phyloP scores from a whole-genome alignment of 768 basidiomycete species.

The Lactarius deliciosus region DNA sequence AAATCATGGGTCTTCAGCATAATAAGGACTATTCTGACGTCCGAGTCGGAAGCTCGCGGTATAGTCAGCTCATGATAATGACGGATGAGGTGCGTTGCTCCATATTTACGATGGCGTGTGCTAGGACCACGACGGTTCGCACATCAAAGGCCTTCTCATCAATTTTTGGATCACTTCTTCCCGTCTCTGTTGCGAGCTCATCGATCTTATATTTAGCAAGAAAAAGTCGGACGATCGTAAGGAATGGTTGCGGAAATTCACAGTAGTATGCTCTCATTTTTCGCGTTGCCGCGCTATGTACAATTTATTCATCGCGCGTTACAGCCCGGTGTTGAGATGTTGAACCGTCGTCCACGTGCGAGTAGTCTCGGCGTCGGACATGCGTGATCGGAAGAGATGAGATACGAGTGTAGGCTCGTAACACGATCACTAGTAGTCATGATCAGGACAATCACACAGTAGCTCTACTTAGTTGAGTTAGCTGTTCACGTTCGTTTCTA shows the following conservation, averaged over 20 bases:
- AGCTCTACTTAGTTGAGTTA: too few relatives aligned
- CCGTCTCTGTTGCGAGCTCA: slow-evolving; percentile 88
- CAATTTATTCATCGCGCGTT: neutral
- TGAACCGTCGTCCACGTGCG: too few relatives aligned
- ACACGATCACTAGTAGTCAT: too few relatives aligned
- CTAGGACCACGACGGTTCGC: slow-evolving; percentile 99
- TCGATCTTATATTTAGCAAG: slow-evolving; percentile 99
- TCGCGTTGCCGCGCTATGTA: neutral
- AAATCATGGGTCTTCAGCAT: slow-evolving; percentile 95
- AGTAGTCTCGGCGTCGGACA: too few relatives aligned
- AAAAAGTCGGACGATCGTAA: slow-evolving; percentile 98
- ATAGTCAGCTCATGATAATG: slow-evolving; percentile 98
- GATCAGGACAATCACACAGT: too few relatives aligned
- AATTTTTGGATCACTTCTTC: slow-evolving; percentile 98
- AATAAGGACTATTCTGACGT: slow-evolving; percentile 77
- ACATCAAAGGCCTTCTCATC: slow-evolving; percentile 99
- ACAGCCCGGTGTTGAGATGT: slow-evolving; percentile 91
- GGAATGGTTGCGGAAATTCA: slow-evolving; percentile 95
- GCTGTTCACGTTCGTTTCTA: too few relatives aligned
- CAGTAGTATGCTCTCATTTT: slow-evolving; percentile 53
- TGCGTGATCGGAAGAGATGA: too few relatives aligned
- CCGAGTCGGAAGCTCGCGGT: slow-evolving; percentile 62
- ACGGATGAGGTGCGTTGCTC: slow-evolving; percentile 81
- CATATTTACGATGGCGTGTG: neutral
- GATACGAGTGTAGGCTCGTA: too few relatives aligned